These are phyloP conservation scores for Lathyrus oleraceus DNA, from an alignment of 306 rosid species.

Conservation along the genomic window DNA sequence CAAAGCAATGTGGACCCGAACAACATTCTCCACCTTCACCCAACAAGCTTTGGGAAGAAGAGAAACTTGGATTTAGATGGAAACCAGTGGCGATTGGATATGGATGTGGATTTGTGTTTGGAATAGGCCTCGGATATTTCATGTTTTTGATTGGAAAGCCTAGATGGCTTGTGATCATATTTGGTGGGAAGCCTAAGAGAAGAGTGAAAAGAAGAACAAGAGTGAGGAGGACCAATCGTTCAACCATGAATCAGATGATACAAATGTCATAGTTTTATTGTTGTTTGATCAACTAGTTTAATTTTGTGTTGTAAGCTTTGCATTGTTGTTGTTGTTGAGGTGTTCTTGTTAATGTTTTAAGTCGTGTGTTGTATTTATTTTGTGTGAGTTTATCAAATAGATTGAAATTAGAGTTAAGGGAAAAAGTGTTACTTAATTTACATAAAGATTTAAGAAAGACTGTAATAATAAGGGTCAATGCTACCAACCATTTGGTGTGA, in stretches of 20 bases:
- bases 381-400: too few relatives aligned
- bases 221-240: neutral
- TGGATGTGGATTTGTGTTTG: constrained; percentile 44
- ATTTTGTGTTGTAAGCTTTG: neutral
- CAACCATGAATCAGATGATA: neutral
- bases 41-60: neutral
- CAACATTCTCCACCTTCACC: neutral
- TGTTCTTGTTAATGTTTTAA: too few relatives aligned
- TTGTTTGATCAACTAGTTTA: neutral
- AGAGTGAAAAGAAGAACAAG: neutral
- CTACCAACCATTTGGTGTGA: too few relatives aligned
- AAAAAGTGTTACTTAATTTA: too few relatives aligned
- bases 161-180: constrained; percentile 7
- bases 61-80: constrained; percentile 38
- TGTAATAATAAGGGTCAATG: too few relatives aligned
- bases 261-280: neutral
- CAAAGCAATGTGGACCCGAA: constrained; percentile 4
- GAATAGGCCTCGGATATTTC: constrained; percentile 30
- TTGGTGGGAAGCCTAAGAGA: neutral
- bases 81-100: constrained; percentile 38
- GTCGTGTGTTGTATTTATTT: too few relatives aligned
- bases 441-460: too few relatives aligned
- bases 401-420: too few relatives aligned
- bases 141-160: constrained; percentile 17
- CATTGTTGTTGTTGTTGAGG: too few relatives aligned